Evolutionary conservation across 148 eudicot species (phyloP).

Genomic region (Persicaria tinctoria): DNA sequence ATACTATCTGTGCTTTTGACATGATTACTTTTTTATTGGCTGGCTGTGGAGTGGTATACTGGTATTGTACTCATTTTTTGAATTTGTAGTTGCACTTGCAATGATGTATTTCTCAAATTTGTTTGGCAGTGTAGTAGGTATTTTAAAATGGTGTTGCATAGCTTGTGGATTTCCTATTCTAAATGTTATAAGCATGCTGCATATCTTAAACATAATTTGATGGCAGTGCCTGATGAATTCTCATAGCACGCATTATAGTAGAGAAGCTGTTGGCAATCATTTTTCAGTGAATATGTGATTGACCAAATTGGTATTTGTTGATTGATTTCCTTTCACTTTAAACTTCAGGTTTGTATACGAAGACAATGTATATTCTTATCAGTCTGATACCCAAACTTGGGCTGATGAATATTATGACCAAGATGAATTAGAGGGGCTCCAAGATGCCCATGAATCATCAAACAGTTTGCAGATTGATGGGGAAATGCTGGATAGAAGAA

Average conservation of each 20-base stretch:
- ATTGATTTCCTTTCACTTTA: slow-evolving; percentile 14
- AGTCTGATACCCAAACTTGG: slow-evolving; percentile 27
- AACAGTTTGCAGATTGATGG: slow-evolving; percentile 46
- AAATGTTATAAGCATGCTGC: not conserved
- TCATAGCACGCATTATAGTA: not conserved
- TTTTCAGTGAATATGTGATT: not conserved
- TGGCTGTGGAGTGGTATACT: not conserved
- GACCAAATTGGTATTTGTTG: not conserved
- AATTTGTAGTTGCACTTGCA: not conserved
- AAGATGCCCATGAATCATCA: slow-evolving; percentile 34
- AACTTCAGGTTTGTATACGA: slow-evolving; percentile 56
- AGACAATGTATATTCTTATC: slow-evolving; percentile 50
- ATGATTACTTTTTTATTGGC: not conserved
- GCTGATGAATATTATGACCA: slow-evolving; percentile 42
- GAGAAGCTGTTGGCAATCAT: not conserved
- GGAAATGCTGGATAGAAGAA: slow-evolving; percentile 36
- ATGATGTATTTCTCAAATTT: not conserved
- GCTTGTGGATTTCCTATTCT: not conserved
- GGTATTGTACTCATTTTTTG: not conserved
- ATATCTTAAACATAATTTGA: not conserved
- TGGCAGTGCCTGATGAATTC: not conserved
- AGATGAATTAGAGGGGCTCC: slow-evolving; percentile 31
- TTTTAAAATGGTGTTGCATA: not conserved
- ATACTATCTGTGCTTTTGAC: not conserved
- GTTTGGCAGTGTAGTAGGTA: not conserved